Evolutionary conservation across 352 stramenopile species (phyloP).

Genomic region (Thalassiosira hispida): DNA sequence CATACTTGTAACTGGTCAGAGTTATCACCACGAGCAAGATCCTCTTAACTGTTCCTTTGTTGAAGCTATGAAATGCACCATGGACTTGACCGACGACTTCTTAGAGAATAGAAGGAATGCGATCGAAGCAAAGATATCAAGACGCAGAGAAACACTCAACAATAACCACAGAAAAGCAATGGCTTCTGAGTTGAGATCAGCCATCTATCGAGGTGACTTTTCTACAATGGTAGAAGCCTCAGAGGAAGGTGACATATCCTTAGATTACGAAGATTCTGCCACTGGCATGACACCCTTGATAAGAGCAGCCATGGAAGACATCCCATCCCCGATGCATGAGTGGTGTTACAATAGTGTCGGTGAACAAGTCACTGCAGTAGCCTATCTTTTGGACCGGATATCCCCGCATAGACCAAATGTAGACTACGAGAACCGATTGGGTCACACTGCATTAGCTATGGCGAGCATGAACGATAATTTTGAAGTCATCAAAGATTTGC

Average conservation of each 20-base stretch:
- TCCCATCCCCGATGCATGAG: conserved; percentile 4
- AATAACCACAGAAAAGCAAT: conserved; percentile 22
- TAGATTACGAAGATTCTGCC: conserved; percentile 41
- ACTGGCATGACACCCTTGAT: conserved; percentile 51
- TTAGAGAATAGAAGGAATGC: conserved; percentile 16
- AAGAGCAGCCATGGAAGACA: conserved; percentile 32
- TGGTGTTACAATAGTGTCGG: conserved; percentile 31
- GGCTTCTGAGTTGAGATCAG: conserved; percentile 34
- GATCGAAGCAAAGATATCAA: conserved; percentile 35
- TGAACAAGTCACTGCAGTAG: conserved; percentile 31
- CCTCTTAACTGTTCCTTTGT: background rate
- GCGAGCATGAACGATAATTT: conserved; percentile 42
- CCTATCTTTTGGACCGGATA: conserved; percentile 48
- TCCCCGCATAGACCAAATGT: conserved; percentile 30
- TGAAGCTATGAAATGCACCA: conserved; percentile 1
- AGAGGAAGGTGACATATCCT: conserved; percentile 38
- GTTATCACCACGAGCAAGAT: conserved; percentile 14
- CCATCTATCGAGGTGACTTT: conserved; percentile 55
- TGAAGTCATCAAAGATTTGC: conserved; percentile 51
- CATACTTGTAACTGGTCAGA: conserved; percentile 6
- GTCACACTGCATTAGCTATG: conserved; percentile 57
- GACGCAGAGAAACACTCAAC: conserved; percentile 28
- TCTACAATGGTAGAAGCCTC: conserved; percentile 42
- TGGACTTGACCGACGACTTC: conserved; percentile 9
- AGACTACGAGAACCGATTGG: conserved; percentile 57